Percentiles rank a stretch among this genome's conserved stretches.
Conservation (phyloP, 495 filamentous ascomycete species). For the Aspergillus baeticus region DNA sequence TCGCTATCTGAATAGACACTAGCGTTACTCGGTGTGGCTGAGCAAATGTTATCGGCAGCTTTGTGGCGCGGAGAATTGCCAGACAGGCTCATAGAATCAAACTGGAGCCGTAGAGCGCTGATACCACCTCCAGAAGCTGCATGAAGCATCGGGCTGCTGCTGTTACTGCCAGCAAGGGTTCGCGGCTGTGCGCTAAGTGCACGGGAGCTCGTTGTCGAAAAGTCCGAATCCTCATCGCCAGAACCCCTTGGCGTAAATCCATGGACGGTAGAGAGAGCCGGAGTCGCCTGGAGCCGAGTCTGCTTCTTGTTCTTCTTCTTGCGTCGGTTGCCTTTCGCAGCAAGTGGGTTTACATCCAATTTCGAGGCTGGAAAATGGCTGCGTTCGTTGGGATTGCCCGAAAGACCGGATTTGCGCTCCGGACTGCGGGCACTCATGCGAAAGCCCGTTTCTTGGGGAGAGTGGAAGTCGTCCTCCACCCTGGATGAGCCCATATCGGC, state of each 20-base stretch:
- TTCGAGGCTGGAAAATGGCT: conserved; percentile 23
- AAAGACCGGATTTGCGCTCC: conserved; percentile 19
- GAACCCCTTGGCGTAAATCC: conserved; percentile 88
- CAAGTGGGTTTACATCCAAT: conserved; percentile 25
- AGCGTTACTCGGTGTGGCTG: conserved; percentile 50
- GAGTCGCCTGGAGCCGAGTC: conserved; percentile 41
- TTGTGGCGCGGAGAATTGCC: conserved; percentile 33
- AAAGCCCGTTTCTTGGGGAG: conserved; percentile 25
- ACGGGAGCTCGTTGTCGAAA: conserved; percentile 53
- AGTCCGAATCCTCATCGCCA: conserved; percentile 82
- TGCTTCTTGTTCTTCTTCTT: conserved; percentile 56
- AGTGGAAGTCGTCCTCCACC: conserved; percentile 23
- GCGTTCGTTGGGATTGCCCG: conserved; percentile 14
- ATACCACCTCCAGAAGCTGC: conserved; percentile 65
- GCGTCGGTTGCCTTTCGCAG: conserved; percentile 34
- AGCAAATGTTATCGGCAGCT: conserved; percentile 34
- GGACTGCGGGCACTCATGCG: conserved; percentile 33
- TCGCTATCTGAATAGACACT: conserved; percentile 56
- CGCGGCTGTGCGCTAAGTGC: conserved; percentile 32
- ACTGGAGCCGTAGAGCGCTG: conserved; percentile 72
- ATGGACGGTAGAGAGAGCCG: conserved; percentile 70
- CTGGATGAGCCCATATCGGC: conserved; percentile 35
- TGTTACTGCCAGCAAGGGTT: conserved; percentile 19
- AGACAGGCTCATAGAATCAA: conserved; percentile 64
- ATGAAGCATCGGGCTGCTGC: conserved; percentile 56